Conservation (phyloP, 306 rosid genomes). For the Lupinus albus region DNA sequence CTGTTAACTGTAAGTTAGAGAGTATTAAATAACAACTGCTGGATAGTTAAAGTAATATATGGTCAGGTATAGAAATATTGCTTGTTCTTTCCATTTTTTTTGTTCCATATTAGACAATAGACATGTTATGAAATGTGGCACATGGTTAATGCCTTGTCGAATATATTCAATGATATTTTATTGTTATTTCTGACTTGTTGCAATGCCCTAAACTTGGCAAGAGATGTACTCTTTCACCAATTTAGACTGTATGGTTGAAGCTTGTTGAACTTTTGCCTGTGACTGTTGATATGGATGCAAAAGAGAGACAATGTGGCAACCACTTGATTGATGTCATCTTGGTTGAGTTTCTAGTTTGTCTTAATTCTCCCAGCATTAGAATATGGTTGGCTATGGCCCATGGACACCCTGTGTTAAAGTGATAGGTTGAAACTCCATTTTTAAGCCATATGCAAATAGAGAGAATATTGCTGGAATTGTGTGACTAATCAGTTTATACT, state of each 20-base stretch:
- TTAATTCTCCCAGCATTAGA: conserved; percentile 27
- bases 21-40: too few species aligned
- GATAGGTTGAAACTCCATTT: too few species aligned
- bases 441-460: not conserved
- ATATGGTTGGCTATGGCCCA: not conserved
- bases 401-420: not conserved
- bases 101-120: not conserved
- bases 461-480: conserved; percentile 22
- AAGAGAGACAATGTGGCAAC: not conserved
- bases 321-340: conserved; percentile 25
- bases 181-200: conserved; percentile 24
- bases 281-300: conserved; percentile 17
- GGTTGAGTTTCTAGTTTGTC: conserved; percentile 21
- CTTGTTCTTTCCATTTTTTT: not conserved
- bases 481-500: not conserved
- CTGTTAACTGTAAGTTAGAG: too few species aligned
- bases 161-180: conserved; percentile 8
- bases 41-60: too few species aligned
- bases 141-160: not conserved
- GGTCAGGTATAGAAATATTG: too few species aligned
- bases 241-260: conserved; percentile 11
- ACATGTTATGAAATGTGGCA: conserved; percentile 12
- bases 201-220: conserved; percentile 9
- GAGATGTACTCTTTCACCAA: conserved; percentile 27
- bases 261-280: conserved; percentile 19